phyloP scores from a whole-genome alignment of 2,329 filamentous ascomycete species.

The Aureobasidium sp. region DNA sequence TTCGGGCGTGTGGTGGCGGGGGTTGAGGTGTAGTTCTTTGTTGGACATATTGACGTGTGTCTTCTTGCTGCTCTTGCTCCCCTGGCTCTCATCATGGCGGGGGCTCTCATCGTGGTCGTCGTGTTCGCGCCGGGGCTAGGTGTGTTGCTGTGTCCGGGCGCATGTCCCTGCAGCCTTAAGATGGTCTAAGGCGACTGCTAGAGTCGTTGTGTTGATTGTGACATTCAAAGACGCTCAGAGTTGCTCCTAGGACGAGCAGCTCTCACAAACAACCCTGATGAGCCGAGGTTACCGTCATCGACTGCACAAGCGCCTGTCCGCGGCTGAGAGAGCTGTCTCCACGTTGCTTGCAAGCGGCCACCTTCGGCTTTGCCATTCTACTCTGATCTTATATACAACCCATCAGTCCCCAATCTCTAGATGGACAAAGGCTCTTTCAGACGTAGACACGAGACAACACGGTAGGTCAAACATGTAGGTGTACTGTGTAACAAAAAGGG shows the following conservation, averaged over 20 bases:
- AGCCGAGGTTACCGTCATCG: background rate
- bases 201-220: background rate
- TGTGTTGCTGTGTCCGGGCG: background rate
- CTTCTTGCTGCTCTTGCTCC: background rate
- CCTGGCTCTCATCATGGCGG: background rate
- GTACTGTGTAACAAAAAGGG: background rate
- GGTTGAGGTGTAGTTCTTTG: background rate
- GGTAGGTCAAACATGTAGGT: background rate
- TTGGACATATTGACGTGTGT: background rate
- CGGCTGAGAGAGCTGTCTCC: background rate
- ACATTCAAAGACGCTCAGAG: background rate
- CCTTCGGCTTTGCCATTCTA: background rate
- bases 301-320: background rate
- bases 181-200: background rate
- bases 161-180: background rate
- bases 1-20: constrained; percentile 10
- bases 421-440: background rate
- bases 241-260: background rate
- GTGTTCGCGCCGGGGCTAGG: background rate
- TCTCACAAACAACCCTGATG: background rate
- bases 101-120: background rate
- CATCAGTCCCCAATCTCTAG: background rate
- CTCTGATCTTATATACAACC: background rate
- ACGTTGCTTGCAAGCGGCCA: background rate
- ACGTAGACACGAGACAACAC: background rate